phyloP scores from a whole-genome alignment of 1,139 yeast genomes.

The Candida mesenterica region DNA sequence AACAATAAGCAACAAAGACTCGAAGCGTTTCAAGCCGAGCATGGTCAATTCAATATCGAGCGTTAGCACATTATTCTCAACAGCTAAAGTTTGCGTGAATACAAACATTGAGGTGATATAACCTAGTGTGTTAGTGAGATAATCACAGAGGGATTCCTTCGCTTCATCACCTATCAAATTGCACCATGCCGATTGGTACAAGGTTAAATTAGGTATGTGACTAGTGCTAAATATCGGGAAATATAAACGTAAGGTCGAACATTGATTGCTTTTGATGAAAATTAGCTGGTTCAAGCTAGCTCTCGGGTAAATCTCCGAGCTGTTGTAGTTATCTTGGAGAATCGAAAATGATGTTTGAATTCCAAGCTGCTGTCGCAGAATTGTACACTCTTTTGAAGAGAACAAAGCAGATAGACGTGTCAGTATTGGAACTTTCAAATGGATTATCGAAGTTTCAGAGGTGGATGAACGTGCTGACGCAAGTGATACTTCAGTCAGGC shows the following conservation, averaged over 20 bases:
- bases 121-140: conserved; percentile 20
- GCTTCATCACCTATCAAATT: conserved; percentile 63
- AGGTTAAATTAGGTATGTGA: conserved; percentile 10
- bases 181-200: conserved; percentile 43
- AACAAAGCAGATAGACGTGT: not conserved
- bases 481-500: no score
- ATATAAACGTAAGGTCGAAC: conserved; percentile 29
- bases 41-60: conserved; percentile 48
- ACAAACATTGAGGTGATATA: conserved; percentile 37
- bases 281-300: conserved; percentile 6
- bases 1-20: conserved; percentile 26
- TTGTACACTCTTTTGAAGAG: no score
- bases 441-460: no score
- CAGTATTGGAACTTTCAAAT: not conserved
- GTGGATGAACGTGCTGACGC: no score
- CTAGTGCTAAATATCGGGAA: conserved; percentile 31
- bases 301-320: not conserved
- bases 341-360: no score
- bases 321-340: not conserved
- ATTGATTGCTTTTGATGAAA: conserved; percentile 6
- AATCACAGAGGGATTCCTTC: conserved; percentile 40
- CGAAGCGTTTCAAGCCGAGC: conserved; percentile 31
- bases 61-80: conserved; percentile 32
- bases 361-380: no score
- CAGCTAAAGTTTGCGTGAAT: conserved; percentile 36